phyloP scores from a whole-genome alignment of 805 yeast species.

The Spathaspora boniae region DNA sequence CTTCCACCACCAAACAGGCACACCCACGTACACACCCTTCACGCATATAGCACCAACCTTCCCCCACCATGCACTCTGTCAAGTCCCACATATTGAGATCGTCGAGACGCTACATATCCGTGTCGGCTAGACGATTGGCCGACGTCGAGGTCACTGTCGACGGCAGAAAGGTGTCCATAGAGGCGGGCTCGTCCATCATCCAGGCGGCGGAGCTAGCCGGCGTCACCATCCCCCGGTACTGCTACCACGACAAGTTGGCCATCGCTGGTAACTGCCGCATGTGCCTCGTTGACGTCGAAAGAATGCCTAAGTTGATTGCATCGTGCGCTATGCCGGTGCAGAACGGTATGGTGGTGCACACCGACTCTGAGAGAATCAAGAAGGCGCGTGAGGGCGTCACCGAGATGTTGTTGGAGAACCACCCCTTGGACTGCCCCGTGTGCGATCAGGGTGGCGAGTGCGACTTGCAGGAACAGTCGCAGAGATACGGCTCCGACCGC shows the following conservation, averaged over 20 bases:
- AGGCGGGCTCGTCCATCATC: slow-evolving; percentile 82
- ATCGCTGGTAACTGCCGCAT: slow-evolving; percentile 92
- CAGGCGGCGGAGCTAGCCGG: slow-evolving; percentile 94
- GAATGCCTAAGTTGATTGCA: slow-evolving; percentile 86
- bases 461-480: slow-evolving; percentile 84
- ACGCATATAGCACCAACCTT: slow-evolving; percentile 1
- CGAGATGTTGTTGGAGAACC: slow-evolving; percentile 83
- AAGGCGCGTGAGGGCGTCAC: slow-evolving; percentile 89
- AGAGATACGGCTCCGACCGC: slow-evolving; percentile 80
- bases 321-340: slow-evolving; percentile 92
- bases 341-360: slow-evolving; percentile 82
- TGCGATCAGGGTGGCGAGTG: slow-evolving; percentile 96
- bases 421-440: slow-evolving; percentile 88
- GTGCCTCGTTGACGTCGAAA: slow-evolving; percentile 88
- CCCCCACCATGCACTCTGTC: slow-evolving; percentile 10
- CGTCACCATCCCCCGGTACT: slow-evolving; percentile 81
- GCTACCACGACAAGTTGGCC: slow-evolving; percentile 87
- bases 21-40: background rate
- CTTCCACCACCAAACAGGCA: background rate
- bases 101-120: slow-evolving; percentile 19
- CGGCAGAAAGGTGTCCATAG: slow-evolving; percentile 72
- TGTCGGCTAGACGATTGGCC: slow-evolving; percentile 28
- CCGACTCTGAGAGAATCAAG: slow-evolving; percentile 72
- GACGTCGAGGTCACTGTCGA: slow-evolving; percentile 62
- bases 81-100: slow-evolving; percentile 20